These are phyloP conservation scores for Aquilaria malaccensis DNA, from an alignment of 345 rosid genomes.

Conservation along the genomic window DNA sequence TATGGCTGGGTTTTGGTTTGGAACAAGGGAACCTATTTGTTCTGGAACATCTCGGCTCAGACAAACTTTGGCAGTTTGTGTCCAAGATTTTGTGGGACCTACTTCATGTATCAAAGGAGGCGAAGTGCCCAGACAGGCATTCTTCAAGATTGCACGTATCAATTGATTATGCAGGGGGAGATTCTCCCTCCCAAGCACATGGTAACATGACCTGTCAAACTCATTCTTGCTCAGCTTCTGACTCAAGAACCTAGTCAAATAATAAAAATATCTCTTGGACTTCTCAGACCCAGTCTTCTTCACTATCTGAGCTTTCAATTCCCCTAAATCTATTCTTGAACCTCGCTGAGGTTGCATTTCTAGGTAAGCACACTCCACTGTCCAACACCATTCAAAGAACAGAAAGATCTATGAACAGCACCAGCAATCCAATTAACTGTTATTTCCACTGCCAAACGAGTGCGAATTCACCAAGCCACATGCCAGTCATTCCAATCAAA, in stretches of 20 bases:
- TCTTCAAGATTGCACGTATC: conserved; percentile 66
- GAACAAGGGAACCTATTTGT: conserved; percentile 29
- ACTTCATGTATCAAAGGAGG: conserved; percentile 46
- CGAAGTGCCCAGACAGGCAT: conserved; percentile 63
- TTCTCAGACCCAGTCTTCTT: conserved; percentile 84
- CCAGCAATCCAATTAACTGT: conserved; percentile 26
- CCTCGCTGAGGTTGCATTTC: conserved; percentile 70
- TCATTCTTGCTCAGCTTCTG: conserved; percentile 79
- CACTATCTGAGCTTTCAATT: conserved; percentile 55
- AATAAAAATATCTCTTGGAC: conserved; percentile 64
- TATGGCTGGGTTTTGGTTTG: conserved; percentile 45
- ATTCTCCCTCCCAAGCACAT: conserved; percentile 80
- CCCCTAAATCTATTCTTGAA: conserved; percentile 67
- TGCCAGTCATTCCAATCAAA: conserved; percentile 34
- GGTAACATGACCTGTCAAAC: conserved; percentile 63
- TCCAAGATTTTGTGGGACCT: conserved; percentile 38
- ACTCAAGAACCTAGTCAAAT: conserved; percentile 66
- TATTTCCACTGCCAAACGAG: conserved; percentile 26
- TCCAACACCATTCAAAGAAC: conserved; percentile 42
- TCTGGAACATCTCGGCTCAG: conserved; percentile 36
- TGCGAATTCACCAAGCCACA: conserved; percentile 21
- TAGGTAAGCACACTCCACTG: conserved; percentile 25
- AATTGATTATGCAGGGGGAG: conserved; percentile 80
- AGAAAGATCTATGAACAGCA: conserved; percentile 16
- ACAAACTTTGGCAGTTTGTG: conserved; percentile 26